Evolutionary conservation across 352 stramenopile species (phyloP).

Genomic region (Phytopythium cucurbitacearum): DNA sequence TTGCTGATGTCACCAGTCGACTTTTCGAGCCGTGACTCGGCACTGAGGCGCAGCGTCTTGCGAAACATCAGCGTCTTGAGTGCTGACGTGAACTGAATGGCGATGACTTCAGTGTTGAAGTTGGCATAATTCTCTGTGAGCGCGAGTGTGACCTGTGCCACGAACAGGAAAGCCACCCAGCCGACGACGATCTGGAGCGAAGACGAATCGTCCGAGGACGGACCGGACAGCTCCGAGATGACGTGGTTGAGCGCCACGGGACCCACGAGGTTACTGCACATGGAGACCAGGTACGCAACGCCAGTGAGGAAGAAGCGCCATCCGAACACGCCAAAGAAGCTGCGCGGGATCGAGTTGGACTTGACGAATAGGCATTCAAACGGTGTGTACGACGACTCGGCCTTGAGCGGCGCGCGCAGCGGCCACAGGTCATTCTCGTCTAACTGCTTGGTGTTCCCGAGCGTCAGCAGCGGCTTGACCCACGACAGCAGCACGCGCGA

Average conservation of each 20-base stretch:
- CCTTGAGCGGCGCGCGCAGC: slow-evolving; percentile 21
- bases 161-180: slow-evolving; percentile 45
- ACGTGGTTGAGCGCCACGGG: slow-evolving; percentile 41
- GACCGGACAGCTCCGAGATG: slow-evolving; percentile 19
- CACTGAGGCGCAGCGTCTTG: slow-evolving; percentile 46
- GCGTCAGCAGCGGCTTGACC: slow-evolving; percentile 35
- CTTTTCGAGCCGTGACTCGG: slow-evolving; percentile 28
- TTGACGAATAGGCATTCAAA: slow-evolving; percentile 18
- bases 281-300: slow-evolving; percentile 32
- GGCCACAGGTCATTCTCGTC: slow-evolving; percentile 33
- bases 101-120: slow-evolving; percentile 43
- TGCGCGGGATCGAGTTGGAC: slow-evolving; percentile 20
- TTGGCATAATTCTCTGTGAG: slow-evolving; percentile 43
- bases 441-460: slow-evolving; percentile 39
- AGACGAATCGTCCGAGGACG: no score
- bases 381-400: slow-evolving; percentile 11
- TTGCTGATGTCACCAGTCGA: slow-evolving; percentile 55
- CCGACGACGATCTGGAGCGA: no score
- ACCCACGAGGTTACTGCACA: slow-evolving; percentile 40
- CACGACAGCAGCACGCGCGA: slow-evolving; percentile 38
- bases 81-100: slow-evolving; percentile 42
- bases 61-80: slow-evolving; percentile 51
- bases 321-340: slow-evolving; percentile 29
- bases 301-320: slow-evolving; percentile 31
- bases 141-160: slow-evolving; percentile 39